Percentiles rank a stretch among this genome's conserved stretches.
Evolutionary conservation across 2,329 filamentous ascomycete genomes (phyloP).

Genomic region (Venturia oleaginea): DNA sequence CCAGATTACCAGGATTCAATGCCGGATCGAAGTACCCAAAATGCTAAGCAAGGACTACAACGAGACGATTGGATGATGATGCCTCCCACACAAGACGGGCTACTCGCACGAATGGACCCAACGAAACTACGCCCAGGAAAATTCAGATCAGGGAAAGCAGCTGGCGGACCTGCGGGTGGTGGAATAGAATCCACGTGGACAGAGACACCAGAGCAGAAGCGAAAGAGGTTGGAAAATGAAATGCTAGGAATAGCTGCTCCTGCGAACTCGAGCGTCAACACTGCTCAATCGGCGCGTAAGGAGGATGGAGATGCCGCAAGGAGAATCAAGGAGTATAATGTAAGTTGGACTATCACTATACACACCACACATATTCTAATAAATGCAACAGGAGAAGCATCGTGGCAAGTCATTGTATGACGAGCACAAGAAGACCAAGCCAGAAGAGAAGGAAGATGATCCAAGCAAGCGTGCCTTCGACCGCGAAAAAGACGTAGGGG

Average conservation of each 20-base stretch:
- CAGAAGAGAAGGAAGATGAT: slow-evolving; percentile 62
- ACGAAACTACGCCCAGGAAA: slow-evolving; percentile 57
- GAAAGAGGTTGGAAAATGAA: slow-evolving; percentile 68
- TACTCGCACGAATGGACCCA: slow-evolving; percentile 61
- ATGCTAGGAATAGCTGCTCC: slow-evolving; percentile 61
- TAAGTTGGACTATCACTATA: not conserved
- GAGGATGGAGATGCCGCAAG: slow-evolving; percentile 38
- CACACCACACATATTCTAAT: slow-evolving; percentile 4
- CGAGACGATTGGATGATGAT: slow-evolving; percentile 62
- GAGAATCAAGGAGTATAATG: slow-evolving; percentile 47
- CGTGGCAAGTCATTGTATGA: slow-evolving; percentile 38
- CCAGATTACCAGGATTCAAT: not conserved
- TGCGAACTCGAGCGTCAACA: slow-evolving; percentile 23
- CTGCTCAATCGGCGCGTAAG: slow-evolving; percentile 18
- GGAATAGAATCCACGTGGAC: slow-evolving; percentile 64
- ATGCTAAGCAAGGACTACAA: slow-evolving; percentile 31
- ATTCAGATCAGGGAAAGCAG: slow-evolving; percentile 58
- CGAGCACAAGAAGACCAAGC: slow-evolving; percentile 36
- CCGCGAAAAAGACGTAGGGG: slow-evolving; percentile 84
- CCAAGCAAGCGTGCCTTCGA: slow-evolving; percentile 85
- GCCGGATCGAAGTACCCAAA: slow-evolving; percentile 8
- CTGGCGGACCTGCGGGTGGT: slow-evolving; percentile 34
- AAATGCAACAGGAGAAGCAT: slow-evolving; percentile 26
- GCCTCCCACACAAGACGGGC: slow-evolving; percentile 40
- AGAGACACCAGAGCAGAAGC: slow-evolving; percentile 83